Base-by-base conservation (phyloP, 2,329 filamentous ascomycete genomes). In the Aspergillus persii region DNA sequence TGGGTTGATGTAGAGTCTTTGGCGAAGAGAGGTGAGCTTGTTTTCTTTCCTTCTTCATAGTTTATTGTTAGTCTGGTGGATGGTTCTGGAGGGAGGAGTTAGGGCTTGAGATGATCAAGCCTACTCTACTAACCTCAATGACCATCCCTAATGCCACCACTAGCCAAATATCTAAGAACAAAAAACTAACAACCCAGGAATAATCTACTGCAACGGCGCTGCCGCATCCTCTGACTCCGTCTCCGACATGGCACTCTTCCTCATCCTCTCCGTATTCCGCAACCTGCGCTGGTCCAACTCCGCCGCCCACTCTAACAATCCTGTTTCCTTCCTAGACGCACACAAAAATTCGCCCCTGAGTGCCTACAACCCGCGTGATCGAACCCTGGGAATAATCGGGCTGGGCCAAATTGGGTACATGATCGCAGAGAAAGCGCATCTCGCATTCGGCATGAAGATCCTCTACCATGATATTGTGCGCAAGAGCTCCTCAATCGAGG, bases 191-290 rank as follows among this genome's bases (percentile, higher is more conserved):
- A 30, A 57, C 7, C 15, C 33, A 72, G 70, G 69, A 9, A 66
- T 72, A 3, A 48, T 64, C 15, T 92, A 91, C 76, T 91, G 89
- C 79, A 91, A 92, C 75, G 83, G 86, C 2, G 88, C 88, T 1
- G 81, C 86, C 1, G 88, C 89, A 0, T 88, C 87, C 39, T 87
- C 87, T 6, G 89, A 92, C 68, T 85, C 88, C 4, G 89, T 91
- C 1, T 88, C 89, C 53, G 89, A 92, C 72, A 85, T 89, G 61
- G 85, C 87, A 18, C 79, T 90, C 46, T 87, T 86, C 68, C 82
- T 89, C 66, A 84, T 92, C 65, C 83, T 92, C 53, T 83, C 84
- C 8, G 86, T 84, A 12, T 92, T 91, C 77, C 86, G 89, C 54
- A 81, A 85, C 50, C 81, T 92, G 11, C 80, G 84, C 1, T 90